Conservation (phyloP, 176 grass and related monocot species). For the Eragrostis nindensis region DNA sequence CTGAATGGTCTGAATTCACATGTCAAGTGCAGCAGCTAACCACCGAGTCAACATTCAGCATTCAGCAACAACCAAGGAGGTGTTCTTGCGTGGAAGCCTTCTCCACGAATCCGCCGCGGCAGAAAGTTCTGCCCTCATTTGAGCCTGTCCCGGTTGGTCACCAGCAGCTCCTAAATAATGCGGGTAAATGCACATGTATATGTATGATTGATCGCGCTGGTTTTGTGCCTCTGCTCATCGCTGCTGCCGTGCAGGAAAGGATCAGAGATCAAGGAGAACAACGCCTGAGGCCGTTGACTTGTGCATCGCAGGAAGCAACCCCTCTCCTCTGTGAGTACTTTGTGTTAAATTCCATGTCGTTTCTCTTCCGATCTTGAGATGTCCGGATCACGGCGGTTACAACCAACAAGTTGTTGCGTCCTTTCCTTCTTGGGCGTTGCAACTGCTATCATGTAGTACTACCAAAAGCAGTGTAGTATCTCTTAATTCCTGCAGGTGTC, state of each 20-base stretch:
- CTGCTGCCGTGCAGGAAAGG: background rate
- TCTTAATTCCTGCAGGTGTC: background rate
- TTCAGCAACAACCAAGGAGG: background rate
- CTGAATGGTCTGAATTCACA: background rate
- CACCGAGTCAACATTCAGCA: background rate
- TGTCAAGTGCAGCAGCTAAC: background rate
- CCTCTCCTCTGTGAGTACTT: constrained; percentile 24
- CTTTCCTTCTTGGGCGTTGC: background rate
- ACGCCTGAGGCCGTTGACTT: constrained; percentile 4
- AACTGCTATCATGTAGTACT: background rate
- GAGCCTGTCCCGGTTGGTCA: background rate
- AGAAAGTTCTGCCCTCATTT: background rate
- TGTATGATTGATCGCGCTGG: background rate
- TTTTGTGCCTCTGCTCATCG: background rate
- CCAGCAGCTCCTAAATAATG: background rate
- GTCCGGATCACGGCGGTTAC: constrained; percentile 10
- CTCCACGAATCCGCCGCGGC: background rate
- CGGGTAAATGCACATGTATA: background rate
- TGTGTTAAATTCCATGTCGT: background rate
- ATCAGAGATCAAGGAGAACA: background rate
- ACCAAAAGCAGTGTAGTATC: no score
- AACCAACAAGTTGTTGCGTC: background rate
- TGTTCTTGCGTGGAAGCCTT: no score
- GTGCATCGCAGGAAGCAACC: background rate
- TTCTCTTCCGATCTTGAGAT: background rate